phyloP scores from a whole-genome alignment of 2,329 filamentous ascomycete genomes.

The Seiridium unicorne region DNA sequence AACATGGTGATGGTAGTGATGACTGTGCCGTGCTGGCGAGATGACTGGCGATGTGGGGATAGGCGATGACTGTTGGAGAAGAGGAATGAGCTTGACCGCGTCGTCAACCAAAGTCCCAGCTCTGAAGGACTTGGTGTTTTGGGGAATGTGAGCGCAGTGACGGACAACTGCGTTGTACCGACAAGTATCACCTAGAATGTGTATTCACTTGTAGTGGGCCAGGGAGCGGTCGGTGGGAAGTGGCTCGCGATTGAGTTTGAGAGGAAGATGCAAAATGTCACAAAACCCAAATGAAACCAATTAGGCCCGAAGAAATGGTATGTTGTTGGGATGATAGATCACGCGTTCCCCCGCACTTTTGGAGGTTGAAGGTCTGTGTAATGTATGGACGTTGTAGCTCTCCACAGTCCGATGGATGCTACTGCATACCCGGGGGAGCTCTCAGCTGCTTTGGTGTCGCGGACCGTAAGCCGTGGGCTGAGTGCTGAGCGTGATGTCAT shows the following conservation, averaged over 20 bases:
- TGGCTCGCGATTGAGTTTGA: no score
- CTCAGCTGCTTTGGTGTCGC: background rate
- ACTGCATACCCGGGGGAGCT: background rate
- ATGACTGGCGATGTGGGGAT: background rate
- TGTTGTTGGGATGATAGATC: background rate
- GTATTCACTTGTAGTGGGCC: no score
- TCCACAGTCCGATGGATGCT: background rate
- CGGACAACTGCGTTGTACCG: no score
- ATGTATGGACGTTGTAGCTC: background rate
- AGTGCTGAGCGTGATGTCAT: background rate
- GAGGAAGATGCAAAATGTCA: no score
- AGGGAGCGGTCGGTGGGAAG: no score
- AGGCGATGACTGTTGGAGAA: background rate
- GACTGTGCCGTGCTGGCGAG: background rate
- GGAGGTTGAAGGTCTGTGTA: background rate
- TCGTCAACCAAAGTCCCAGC: conserved; percentile 1
- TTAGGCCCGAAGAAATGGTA: background rate
- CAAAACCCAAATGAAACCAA: background rate
- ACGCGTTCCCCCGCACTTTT: background rate
- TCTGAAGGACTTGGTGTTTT: background rate
- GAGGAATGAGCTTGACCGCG: background rate
- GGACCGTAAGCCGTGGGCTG: background rate
- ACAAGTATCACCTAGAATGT: no score
- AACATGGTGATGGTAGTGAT: conserved; percentile 36
- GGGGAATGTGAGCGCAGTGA: background rate